Evolutionary conservation across 306 rosid species (phyloP), one percentile per base, ranked within the genome.

Genomic region (Gleditsia sinensis): DNA sequence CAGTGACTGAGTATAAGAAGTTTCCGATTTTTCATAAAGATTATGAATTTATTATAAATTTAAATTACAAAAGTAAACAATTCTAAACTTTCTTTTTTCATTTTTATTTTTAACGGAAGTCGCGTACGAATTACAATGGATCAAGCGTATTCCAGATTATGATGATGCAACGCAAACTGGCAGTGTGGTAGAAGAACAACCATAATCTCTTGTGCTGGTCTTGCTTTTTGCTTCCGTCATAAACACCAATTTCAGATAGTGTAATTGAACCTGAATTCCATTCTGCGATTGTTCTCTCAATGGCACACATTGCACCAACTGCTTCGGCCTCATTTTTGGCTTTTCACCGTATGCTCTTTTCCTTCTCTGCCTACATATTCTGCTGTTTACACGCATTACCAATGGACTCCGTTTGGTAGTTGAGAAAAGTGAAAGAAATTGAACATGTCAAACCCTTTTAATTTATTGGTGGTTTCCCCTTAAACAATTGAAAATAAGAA

Each of bases 311-410:
- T 67, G 83, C 87, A 17, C 59, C 75, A 53, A 62, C 87, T 45
- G 61, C 88, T 75, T 83, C 96, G n/a, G 76, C 88, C 32, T 24
- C 90, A 19, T 58, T 66, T 72, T 2, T 73, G 5, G 82, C 82
- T 12, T 64, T 81, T 40, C 84, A 84, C 77, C 78, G 93, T 85
- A 85, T 45, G 61, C 74, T 48, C 17, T 76, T 67, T 43, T 20
- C 36, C 27, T 54, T 79, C 1, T 65, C 55, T 36, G 28, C 9
- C 28, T 27, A n/a, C 67, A 9, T 27, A n/a, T 10, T 19, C 13
- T 34, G 6, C 14, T 27, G 7, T 14, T 27, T 23, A 33, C 17
- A 57, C 1, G 39, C 21, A 57, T 36, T 33, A 17, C 6, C 56
- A 5, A 0, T 48, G 4, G n/a, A 28, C 13, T 10, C 11, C 27